Evolutionary conservation across 441 rosid genomes (phyloP).

Genomic region (Adansonia gregorii): DNA sequence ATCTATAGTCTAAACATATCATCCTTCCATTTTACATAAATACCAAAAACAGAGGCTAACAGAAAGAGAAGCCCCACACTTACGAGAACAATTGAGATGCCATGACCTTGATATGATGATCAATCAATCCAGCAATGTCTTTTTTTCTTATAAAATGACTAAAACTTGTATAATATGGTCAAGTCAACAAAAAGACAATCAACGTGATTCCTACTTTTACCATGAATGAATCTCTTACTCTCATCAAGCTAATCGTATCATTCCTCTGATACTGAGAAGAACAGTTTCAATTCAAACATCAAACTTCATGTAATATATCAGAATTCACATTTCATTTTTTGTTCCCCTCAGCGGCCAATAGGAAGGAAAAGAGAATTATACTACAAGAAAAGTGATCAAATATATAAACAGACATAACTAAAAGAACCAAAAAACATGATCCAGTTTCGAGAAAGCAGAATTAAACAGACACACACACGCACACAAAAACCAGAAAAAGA

Average conservation of each 20-base stretch:
- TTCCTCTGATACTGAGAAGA: not conserved
- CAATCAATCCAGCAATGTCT: not conserved
- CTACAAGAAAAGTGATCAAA: not conserved
- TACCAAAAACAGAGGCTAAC: not conserved
- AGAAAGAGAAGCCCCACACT: not conserved
- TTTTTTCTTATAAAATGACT: not conserved
- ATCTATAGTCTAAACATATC: not conserved
- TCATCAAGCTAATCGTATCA: not conserved
- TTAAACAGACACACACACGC: not conserved
- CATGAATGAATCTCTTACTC: not conserved
- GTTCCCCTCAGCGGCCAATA: not conserved
- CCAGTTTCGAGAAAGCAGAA: constrained; percentile 1
- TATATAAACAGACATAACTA: not conserved
- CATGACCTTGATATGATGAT: not conserved
- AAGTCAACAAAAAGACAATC: not conserved
- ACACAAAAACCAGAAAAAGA: not conserved
- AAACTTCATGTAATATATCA: not conserved
- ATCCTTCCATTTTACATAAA: not conserved
- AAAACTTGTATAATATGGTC: not conserved
- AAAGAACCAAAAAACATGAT: not conserved
- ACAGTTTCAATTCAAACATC: not conserved
- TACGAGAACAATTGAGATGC: not conserved
- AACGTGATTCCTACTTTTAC: not conserved
- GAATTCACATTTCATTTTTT: not conserved
- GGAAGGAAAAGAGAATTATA: not conserved